Base-by-base conservation (phyloP, 768 basidiomycete genomes). In the Fistulinella prunicolor region DNA sequence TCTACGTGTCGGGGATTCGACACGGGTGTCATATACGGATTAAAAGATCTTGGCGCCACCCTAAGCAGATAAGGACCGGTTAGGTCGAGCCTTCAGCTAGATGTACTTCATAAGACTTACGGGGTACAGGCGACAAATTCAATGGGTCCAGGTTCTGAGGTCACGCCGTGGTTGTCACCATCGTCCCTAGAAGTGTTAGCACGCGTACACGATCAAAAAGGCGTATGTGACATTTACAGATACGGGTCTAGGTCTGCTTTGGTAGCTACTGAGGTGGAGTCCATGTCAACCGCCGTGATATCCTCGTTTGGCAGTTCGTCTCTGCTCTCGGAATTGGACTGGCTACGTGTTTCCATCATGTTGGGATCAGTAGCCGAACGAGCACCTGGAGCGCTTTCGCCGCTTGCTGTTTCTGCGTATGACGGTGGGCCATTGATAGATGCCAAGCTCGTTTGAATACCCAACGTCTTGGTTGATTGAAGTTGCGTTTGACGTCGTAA, bases 21-120 rank as follows among this genome's bases (percentile, higher is more conserved):
- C 21, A 62, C 1, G 0, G 61, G 61, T 17, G 61, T 62, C 62
- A 62, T 39, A 34, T 62, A 62, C 1, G 59, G 62, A 40, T 62
- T 64, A 6, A 52, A 47, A 22, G 42, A 32, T 44, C 50, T 58
- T 30, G 46, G 30, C 4, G 44, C 62, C 6, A 47, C 42, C 6
- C 57, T 61, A 22, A 34, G n/a, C 38, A 38, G 16, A 38, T 13
- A 28, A 8, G 24, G 28, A 29, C 20, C 12, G 6, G 17, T 38
- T 12, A 30, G n/a, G 10, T 13, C 26, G 7, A 23, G 20, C 2
- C 32, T 36, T 36, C 22, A 26, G 8, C 38, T 8, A 1, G 14
- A 38, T 6, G 17, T 8, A 38, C 6, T 20, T 3, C 3, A 34
- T 2, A 9, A 17, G 14, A 54, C 62, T 51, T 26, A 63, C 62